Evolutionary conservation across 129 eudicot species (phyloP), one percentile per base, ranked within the genome.

Genomic region (Apium graveolens): DNA sequence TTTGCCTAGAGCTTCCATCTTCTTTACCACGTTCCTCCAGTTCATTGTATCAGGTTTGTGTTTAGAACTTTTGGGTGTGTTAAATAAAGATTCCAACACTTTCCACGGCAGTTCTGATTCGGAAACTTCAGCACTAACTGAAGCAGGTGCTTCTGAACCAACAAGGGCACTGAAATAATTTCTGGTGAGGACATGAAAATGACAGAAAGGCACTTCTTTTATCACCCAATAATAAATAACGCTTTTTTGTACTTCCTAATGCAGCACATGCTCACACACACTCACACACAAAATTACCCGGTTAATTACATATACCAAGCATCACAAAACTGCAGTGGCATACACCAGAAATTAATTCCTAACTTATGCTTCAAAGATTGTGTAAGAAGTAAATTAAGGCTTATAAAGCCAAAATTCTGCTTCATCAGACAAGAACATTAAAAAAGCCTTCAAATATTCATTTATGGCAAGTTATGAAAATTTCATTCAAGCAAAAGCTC

Each of bases 21-120:
- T 85, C 84, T 90, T 92, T 16, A 89, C 99, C 41, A 96, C 88
- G 37, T 85, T 90, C 85, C 88, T 96, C 99, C 99, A 96, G 86
- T 92, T 92, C 97, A 96, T 96, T 78, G 83, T 78, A 73, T 46
- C 48, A 4, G 99, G 96, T 48, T 90, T 94, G 34, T 70, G 97
- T 80, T 90, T 87, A 51, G 97, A 89, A 85, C 89, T 90, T 85
- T 82, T 92, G 17, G 89, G 92, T 17, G 90, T 81, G 55, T 85
- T 82, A 78, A 92, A 96, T 81, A 96, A 85, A 70, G 97, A 92
- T 85, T 90, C 89, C 85, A 96, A 74, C 42, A 96, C 95, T 76
- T 88, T 84, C 66, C 83, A 89, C 13, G 99, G 89, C 29, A 96
- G 88, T 86, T 87, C 95, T 5, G 84, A 83, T 41, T 75, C 83